Evolutionary conservation across 306 rosid species (phyloP).

Genomic region (Casuarina equisetifolia): DNA sequence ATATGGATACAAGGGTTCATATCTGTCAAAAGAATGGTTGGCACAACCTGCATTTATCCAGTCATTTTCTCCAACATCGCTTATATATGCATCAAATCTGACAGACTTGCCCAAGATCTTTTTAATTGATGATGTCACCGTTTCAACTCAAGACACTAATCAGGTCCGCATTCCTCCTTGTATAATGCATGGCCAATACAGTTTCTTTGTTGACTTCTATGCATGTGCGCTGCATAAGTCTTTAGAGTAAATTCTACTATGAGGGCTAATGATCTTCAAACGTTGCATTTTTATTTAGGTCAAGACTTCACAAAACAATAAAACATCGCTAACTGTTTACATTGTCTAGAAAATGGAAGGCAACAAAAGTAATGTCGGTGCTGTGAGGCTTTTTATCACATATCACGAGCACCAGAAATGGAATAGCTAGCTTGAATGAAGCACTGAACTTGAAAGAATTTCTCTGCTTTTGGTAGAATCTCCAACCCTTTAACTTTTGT

Average conservation of each 20-base stretch:
- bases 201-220: not conserved
- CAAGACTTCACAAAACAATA: not conserved
- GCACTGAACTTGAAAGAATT: no score
- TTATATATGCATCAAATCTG: constrained; percentile 60
- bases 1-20: constrained; percentile 83
- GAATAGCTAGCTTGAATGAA: no score
- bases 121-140: constrained; percentile 58
- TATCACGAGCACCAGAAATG: no score
- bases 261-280: not conserved
- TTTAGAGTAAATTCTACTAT: not conserved
- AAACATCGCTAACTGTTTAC: not conserved
- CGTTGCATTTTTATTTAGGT: not conserved
- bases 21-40: constrained; percentile 80
- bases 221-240: not conserved
- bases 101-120: constrained; percentile 77
- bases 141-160: constrained; percentile 80
- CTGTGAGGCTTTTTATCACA: no score
- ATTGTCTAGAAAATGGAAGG: not conserved
- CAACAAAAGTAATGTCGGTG: no score
- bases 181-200: not conserved
- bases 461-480: no score
- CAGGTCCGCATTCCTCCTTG: constrained; percentile 49
- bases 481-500: not conserved
- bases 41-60: constrained; percentile 81
- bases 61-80: constrained; percentile 94